phyloP scores from a whole-genome alignment of 1,284 basidiomycete genomes.

The Phellopilus nigrolimitatus region DNA sequence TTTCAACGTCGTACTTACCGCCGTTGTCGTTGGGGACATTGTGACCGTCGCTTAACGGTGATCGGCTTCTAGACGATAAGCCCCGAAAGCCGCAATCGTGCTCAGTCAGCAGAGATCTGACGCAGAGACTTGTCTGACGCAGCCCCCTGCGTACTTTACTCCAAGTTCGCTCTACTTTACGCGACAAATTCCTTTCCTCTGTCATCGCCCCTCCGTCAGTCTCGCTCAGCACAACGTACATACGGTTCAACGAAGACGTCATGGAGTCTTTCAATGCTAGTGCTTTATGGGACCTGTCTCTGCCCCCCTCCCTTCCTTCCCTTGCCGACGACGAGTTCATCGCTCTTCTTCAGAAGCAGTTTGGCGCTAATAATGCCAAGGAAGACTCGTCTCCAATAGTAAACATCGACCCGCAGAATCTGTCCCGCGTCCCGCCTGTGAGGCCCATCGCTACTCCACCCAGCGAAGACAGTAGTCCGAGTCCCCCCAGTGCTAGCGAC shows the following conservation, averaged over 20 bases:
- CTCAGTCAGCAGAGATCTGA: constrained; percentile 17
- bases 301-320: constrained; percentile 53
- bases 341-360: constrained; percentile 71
- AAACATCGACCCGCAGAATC: constrained; percentile 55
- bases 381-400: constrained; percentile 26
- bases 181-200: constrained; percentile 13
- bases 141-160: not conserved
- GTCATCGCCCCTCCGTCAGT: constrained; percentile 3
- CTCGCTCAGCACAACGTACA: constrained; percentile 22
- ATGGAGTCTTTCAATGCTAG: constrained; percentile 34
- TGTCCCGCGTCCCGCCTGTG: constrained; percentile 35
- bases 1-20: not conserved
- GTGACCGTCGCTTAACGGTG: too few species aligned
- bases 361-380: constrained; percentile 31
- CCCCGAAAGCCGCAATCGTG: constrained; percentile 2
- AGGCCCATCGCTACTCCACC: constrained; percentile 43
- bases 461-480: constrained; percentile 54
- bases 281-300: constrained; percentile 66
- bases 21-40: too few species aligned
- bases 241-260: constrained; percentile 14
- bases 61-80: too few species aligned
- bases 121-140: not conserved
- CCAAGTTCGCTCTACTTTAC: not conserved
- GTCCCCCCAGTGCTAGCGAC: constrained; percentile 50
- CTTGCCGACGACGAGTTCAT: constrained; percentile 74